phyloP scores from a whole-genome alignment of 2,329 filamentous ascomycete species.

The Sclerotinia borealis region DNA sequence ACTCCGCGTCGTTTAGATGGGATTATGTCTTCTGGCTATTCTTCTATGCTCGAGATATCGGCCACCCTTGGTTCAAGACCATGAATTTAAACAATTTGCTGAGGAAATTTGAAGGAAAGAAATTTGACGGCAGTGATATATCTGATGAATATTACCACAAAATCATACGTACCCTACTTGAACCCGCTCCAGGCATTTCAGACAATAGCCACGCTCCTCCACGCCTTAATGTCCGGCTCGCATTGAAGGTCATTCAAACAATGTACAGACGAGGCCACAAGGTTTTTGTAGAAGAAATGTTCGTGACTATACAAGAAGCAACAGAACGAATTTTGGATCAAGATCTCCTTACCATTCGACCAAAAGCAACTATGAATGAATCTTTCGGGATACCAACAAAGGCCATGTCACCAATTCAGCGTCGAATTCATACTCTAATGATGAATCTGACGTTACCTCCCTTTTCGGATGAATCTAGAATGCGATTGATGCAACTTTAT shows the following conservation, averaged over 20 bases:
- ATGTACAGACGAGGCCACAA: constrained; percentile 38
- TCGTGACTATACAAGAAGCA: constrained; percentile 27
- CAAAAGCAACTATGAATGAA: constrained; percentile 15
- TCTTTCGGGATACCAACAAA: constrained; percentile 23
- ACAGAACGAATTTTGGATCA: constrained; percentile 8
- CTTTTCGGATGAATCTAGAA: constrained; percentile 35
- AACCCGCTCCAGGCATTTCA: constrained; percentile 2
- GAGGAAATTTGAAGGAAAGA: background rate
- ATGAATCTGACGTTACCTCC: constrained; percentile 41
- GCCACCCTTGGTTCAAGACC: constrained; percentile 29
- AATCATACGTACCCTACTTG: constrained; percentile 36
- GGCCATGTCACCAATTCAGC: constrained; percentile 19
- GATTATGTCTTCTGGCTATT: constrained; percentile 34
- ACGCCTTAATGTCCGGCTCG: constrained; percentile 27
- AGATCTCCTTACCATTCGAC: constrained; percentile 25
- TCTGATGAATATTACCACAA: constrained; percentile 32
- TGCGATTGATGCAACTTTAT: constrained; percentile 42
- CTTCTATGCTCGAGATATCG: constrained; percentile 34
- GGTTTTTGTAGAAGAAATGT: constrained; percentile 33
- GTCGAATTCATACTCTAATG: constrained; percentile 39
- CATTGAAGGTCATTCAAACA: constrained; percentile 37
- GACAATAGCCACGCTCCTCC: constrained; percentile 18
- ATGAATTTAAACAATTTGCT: background rate
- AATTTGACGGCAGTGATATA: constrained; percentile 23
- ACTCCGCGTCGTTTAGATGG: constrained; percentile 30